Base-by-base conservation (phyloP, 352 stramenopile genomes). In the Phytophthora ramorum region DNA sequence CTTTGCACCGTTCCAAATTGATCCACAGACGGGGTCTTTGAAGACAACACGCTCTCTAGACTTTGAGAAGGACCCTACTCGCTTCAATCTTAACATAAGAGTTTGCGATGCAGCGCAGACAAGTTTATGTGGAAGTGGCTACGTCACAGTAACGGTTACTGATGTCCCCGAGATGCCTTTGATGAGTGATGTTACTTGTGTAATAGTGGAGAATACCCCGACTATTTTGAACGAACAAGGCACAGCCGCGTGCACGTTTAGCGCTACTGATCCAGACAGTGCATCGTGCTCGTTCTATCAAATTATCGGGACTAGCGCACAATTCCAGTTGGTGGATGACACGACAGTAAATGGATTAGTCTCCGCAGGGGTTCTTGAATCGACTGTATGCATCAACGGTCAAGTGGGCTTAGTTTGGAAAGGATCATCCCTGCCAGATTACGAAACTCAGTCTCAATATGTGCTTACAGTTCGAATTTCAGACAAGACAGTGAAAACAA, bases 261-360 rank as follows among this genome's bases (percentile, higher is more conserved):
- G 69, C 53, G 78, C 79, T 7, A 60, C 0, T 7, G 81, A 90
- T 58, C 72, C 53, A 2, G 81, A 90, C 57, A 61, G 44, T 10
- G 20, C 45, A 24, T 84, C 78, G 2, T 90, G 79, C 24, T 75
- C 69, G n/a, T 76, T 63, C 26, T 90, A 87, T 48, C 41, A 71
- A 44, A 75, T 87, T 16, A 32, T 74, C 0, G 66, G 57, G 9
- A 58, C n/a, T 3, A 53, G 32, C 40, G 55, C 46, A 9, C 45
- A 22, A 13, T 75, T 55, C 44, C 9, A 54, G 40, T 24, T 75
- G 13, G 56, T 58, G 2, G 16, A 60, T 13, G 45, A 75, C 17
- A 44, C 34, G n/a, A 32, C 28, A 1, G 20, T 62, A 20, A 59
- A 63, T 13, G 53, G 26, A 24, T 19, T 43, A 16, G 16, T 14